A percentile compares a stretch with the other conserved stretches of the same genome.
Conservation (phyloP, 441 rosid species). For the Gossypium davidsonii region DNA sequence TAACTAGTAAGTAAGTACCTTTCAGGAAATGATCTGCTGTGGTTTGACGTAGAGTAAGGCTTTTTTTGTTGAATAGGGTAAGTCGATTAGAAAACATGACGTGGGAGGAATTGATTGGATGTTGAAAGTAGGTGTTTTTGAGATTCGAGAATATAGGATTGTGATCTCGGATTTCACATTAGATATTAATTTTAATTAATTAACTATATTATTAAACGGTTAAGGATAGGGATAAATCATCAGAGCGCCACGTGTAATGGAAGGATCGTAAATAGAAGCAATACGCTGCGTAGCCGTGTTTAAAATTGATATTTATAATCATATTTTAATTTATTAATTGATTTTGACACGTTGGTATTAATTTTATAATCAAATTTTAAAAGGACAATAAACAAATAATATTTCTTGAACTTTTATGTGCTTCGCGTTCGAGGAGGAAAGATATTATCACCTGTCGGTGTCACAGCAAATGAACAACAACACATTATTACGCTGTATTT, state of each 20-base stretch:
- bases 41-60: background rate
- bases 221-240: slow-evolving; percentile 13
- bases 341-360: background rate
- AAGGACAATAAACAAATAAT: too few species aligned
- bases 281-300: slow-evolving; percentile 10
- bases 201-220: background rate
- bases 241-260: slow-evolving; percentile 16
- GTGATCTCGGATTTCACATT: background rate
- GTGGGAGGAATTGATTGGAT: slow-evolving; percentile 1
- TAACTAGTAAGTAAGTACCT: too few species aligned
- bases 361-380: too few species aligned
- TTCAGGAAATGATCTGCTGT: background rate
- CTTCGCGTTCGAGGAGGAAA: background rate
- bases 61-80: background rate
- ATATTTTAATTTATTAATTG: too few species aligned
- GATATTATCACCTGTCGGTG: background rate
- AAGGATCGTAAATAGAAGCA: slow-evolving; percentile 2
- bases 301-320: background rate
- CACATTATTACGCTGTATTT: background rate
- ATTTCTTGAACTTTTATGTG: background rate
- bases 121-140: background rate
- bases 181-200: background rate
- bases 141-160: background rate
- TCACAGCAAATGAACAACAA: background rate
- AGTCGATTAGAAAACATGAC: background rate